Evolutionary conservation across 2,329 filamentous ascomycete species (phyloP), one percentile per base, ranked within the genome.

Genomic region (Boeremia exigua): DNA sequence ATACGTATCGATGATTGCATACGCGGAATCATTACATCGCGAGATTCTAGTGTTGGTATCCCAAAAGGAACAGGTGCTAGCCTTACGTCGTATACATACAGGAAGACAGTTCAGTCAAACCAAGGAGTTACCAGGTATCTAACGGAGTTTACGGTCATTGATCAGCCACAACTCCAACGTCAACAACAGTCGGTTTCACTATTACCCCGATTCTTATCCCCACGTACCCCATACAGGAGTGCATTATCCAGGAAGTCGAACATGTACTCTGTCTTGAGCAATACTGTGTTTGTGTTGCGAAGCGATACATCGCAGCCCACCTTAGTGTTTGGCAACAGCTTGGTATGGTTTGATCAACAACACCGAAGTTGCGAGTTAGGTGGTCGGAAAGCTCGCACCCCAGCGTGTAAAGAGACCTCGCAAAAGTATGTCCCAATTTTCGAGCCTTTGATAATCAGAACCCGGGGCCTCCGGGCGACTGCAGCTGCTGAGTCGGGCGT

Each of bases 71-170:
- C 40, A 49, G 25, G 10, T 23, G 46, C 52, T 55, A 50, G 30
- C 40, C 46, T 17, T 7, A 27, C n/a, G 4, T 55, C 52, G 40
- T 55, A 50, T 12, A 7, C 23, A 11, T 39, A 6, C 36, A 37
- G 46, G 40, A 42, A 27, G 14, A 30, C 17, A 15, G 3, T 49
- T 29, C 19, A 23, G 10, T 15, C 52, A 45, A n/a, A n/a, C n/a
- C n/a, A n/a, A n/a, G 19, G 40, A 46, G 34, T 10, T 40, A 36
- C 52, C 46, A 46, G 12, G 7, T n/a, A 7, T n/a, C 2, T n/a
- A 34, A 3, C 46, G 53, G 47, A 46, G 6, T 50, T 56, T 47
- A 23, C 45, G 52, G 52, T 34, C 1, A 25, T 52, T 34, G 12
- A 15, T 6, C 48, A 33, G 37, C 19, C 5, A 33, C 15, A 32